Evolutionary conservation across 2,329 filamentous ascomycete genomes (phyloP).

Genomic region (Ascochyta lentis): DNA sequence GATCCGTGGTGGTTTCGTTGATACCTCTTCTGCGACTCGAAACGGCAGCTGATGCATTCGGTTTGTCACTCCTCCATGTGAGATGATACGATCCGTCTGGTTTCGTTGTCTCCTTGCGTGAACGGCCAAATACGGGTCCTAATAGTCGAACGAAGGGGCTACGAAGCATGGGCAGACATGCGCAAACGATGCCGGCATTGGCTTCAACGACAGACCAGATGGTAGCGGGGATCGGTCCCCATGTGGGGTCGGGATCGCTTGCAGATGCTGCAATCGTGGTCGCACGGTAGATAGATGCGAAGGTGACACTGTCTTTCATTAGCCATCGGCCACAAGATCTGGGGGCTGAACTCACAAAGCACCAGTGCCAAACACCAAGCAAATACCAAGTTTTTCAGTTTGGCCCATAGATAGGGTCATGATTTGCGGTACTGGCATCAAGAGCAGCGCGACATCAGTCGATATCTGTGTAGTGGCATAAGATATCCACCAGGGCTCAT

Average conservation of each 20-base stretch:
- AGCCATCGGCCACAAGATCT: background rate
- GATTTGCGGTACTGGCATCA: slow-evolving; percentile 29
- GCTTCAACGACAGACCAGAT: slow-evolving; percentile 35
- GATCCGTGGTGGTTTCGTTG: slow-evolving; percentile 15
- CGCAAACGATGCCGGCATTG: slow-evolving; percentile 34
- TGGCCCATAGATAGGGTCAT: slow-evolving; percentile 27
- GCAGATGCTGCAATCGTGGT: slow-evolving; percentile 34
- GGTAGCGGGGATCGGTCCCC: slow-evolving; percentile 32
- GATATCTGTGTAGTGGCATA: slow-evolving; percentile 30
- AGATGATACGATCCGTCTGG: slow-evolving; percentile 16
- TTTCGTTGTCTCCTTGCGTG: slow-evolving; percentile 16
- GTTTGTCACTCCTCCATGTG: slow-evolving; percentile 18
- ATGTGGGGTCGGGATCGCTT: slow-evolving; percentile 30
- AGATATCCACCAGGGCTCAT: slow-evolving; percentile 36
- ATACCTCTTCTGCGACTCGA: slow-evolving; percentile 15
- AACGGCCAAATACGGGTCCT: slow-evolving; percentile 26
- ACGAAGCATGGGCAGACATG: slow-evolving; percentile 33
- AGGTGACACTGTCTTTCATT: slow-evolving; percentile 27
- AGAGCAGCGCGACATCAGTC: slow-evolving; percentile 28
- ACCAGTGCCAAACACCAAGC: slow-evolving; percentile 31
- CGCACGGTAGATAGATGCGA: slow-evolving; percentile 34
- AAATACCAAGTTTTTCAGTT: slow-evolving; percentile 31
- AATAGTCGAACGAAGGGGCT: slow-evolving; percentile 31
- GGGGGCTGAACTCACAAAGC: slow-evolving; percentile 22
- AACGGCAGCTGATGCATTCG: slow-evolving; percentile 2